Evolutionary conservation across 345 rosid species (phyloP), one percentile per base, ranked within the genome.

Genomic region (Cardamine resedifolia): DNA sequence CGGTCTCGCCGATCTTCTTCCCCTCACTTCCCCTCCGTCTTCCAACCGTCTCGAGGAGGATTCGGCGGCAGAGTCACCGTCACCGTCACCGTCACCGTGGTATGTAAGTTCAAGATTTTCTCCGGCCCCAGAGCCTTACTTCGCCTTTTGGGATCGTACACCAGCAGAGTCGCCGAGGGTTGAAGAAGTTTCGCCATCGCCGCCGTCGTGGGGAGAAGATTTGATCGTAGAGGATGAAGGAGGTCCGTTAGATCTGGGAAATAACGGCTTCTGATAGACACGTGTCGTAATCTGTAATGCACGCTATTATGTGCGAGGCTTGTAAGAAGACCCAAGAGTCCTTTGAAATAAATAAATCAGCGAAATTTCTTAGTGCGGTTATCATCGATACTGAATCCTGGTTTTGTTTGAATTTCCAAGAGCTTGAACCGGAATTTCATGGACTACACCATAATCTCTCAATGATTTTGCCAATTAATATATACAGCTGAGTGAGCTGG

Each of bases 1-100:
- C 12, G 85, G 83, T 12, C 78, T 84, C 45, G 73, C 71, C 2
- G 81, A 73, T 50, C 38, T 77, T 31, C 71, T 77, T 34, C 23
- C 76, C 6, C 63, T 77, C 36, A 50, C 55, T 1, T 5, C 23
- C 3, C 14, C 58, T 34, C 3, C 58, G 44, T 33, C 68, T 68
- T 36, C 75, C 36, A 70, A 49, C 36, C 70, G 64, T 52, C 74
- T 66, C 38, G 66, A 24, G 18, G 69, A 21, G 10, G 75, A 70
- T 45, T 38, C 79, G 21, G 45, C 75, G 66, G 75, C 60, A 3
- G 71, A 48, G 47, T 64, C 79, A 2, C 70, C 79, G 58, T 52
- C n/a, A n/a, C n/a, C n/a, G n/a, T n/a, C n/a, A n/a, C n/a, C n/a
- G 47, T 64, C 79, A 2, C 70, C 79, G 58, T 52, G 39, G 49